Conservation (phyloP, 2,329 filamentous ascomycete species). For the Microdochium nivale region DNA sequence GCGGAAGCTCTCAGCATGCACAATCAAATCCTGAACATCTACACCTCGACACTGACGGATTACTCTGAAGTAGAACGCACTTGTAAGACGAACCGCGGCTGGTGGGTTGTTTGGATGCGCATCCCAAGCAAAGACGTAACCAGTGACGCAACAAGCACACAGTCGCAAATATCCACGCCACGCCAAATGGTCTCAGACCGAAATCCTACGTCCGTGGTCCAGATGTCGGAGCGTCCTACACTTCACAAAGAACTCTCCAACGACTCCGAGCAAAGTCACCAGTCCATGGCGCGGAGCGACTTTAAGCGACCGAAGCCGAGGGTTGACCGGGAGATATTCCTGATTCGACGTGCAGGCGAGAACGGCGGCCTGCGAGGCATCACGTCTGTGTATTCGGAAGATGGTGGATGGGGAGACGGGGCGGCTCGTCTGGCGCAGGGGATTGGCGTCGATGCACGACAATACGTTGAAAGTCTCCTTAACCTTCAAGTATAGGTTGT, state of each 20-base stretch:
- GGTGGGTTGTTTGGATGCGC: constrained; percentile 63
- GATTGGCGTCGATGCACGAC: constrained; percentile 68
- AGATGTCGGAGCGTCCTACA: neutral
- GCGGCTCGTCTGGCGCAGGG: constrained; percentile 58
- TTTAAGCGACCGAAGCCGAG: constrained; percentile 7
- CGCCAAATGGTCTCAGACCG: neutral
- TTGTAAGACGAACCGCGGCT: constrained; percentile 57
- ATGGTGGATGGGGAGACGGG: constrained; percentile 39
- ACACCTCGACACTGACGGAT: constrained; percentile 34
- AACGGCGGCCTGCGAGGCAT: constrained; percentile 23
- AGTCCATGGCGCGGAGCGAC: constrained; percentile 2
- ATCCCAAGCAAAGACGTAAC: constrained; percentile 26
- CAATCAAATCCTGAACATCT: constrained; percentile 52
- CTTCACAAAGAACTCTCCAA: constrained; percentile 4
- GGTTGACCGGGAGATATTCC: constrained; percentile 50
- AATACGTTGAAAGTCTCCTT: constrained; percentile 65
- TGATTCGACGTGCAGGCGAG: constrained; percentile 53
- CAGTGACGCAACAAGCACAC: neutral
- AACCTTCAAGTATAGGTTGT: constrained; percentile 31
- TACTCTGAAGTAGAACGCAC: constrained; percentile 47
- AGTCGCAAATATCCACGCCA: neutral
- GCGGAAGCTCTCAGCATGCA: constrained; percentile 58
- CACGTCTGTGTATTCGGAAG: neutral
- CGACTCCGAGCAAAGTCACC: constrained; percentile 5
- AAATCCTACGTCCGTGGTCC: neutral